Conservation (phyloP, 345 rosid species). For the Salix viminalis region DNA sequence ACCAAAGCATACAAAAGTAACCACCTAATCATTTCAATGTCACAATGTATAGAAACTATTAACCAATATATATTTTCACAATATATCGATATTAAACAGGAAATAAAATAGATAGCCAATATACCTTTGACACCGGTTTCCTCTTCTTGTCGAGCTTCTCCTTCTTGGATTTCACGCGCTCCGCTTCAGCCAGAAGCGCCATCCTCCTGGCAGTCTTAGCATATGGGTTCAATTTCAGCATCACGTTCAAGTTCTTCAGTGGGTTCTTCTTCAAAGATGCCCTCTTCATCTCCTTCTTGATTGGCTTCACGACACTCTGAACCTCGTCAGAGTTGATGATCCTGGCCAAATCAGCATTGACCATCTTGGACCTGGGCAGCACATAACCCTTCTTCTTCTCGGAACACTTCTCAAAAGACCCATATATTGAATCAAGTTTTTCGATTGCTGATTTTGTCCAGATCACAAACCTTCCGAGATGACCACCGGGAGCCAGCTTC, state of each 20-base stretch:
- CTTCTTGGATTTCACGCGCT: constrained; percentile 90
- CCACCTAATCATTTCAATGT: not conserved
- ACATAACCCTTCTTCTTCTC: constrained; percentile 93
- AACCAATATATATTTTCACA: too few relatives aligned
- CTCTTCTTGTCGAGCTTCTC: constrained; percentile 96
- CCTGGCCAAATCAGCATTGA: constrained; percentile 88
- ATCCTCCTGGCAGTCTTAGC: constrained; percentile 96
- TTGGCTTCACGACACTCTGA: constrained; percentile 83
- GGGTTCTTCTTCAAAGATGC: constrained; percentile 92
- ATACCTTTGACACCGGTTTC: constrained; percentile 66
- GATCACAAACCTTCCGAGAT: constrained; percentile 81
- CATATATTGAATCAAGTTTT: constrained; percentile 83
- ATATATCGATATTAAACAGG: too few relatives aligned
- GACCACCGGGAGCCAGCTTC: constrained; percentile 97
- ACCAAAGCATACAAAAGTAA: not conserved
- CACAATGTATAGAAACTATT: too few relatives aligned
- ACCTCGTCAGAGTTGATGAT: constrained; percentile 95
- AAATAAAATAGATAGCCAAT: not conserved
- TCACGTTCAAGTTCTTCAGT: constrained; percentile 69
- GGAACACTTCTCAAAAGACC: constrained; percentile 69
- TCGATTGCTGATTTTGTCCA: constrained; percentile 98
- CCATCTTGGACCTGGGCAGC: constrained; percentile 85
- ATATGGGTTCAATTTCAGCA: constrained; percentile 86
- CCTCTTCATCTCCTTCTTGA: constrained; percentile 63
- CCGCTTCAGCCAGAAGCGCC: constrained; percentile 87